A percentile compares a stretch with the other conserved stretches of the same genome.
Conservation (phyloP, 805 yeast genomes). For the Phaffomyces thermotolerans region DNA sequence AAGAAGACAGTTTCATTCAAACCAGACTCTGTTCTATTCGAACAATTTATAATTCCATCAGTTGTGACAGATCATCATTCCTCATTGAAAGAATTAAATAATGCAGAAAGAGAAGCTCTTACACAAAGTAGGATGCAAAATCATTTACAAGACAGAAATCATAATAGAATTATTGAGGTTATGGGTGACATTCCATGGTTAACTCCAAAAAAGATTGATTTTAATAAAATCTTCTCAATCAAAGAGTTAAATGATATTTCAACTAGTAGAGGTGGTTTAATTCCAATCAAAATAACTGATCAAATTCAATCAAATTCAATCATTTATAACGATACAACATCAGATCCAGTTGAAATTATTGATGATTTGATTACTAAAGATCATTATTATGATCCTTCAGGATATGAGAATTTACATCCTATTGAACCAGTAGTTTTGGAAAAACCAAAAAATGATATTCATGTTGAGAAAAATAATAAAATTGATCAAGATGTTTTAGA, state of each 20-base stretch:
- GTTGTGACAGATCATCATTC: not conserved
- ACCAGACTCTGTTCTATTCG: not conserved
- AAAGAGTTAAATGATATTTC: not conserved
- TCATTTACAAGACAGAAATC: too few species aligned
- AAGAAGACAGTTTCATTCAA: not conserved
- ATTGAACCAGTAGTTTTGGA: not conserved
- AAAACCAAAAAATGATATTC: not conserved
- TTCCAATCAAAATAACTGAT: not conserved
- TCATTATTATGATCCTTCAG: too few species aligned
- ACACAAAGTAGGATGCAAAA: too few species aligned
- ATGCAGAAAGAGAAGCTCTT: too few species aligned
- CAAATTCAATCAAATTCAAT: too few species aligned
- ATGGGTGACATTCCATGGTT: not conserved
- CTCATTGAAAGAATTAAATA: too few species aligned
- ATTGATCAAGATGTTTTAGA: slow-evolving; percentile 4
- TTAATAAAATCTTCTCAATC: not conserved
- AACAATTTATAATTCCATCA: not conserved
- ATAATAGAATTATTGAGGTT: not conserved
- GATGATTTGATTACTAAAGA: too few species aligned
- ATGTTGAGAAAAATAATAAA: not conserved
- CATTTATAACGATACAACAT: too few species aligned
- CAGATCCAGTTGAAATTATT: too few species aligned
- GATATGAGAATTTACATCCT: too few species aligned
- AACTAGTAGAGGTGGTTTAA: slow-evolving; percentile 2
- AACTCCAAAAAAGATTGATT: not conserved